Base-by-base conservation (phyloP, 371 early-diverging fungal genomes). In the Sporodiniella umbellata region DNA sequence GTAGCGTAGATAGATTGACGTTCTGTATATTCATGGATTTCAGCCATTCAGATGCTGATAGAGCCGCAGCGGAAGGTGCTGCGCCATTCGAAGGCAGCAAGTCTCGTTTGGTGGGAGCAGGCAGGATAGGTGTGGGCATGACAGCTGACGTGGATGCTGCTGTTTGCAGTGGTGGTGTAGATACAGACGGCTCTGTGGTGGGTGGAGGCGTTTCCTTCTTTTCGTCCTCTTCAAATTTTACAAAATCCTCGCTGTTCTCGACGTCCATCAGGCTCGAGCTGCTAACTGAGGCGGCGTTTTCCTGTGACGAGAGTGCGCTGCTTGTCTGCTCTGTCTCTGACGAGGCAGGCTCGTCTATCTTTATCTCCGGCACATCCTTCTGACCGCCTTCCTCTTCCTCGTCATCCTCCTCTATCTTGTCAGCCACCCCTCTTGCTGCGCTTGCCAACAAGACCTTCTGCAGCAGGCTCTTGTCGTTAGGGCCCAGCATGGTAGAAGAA, bases 201-300 rank as follows among this genome's bases (percentile, higher is more conserved):
- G 45, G 15, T 15, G 42, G 19, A 35, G 53, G 35, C 12, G 28
- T 33, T 43, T 64, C 45, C 24, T 52, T 54, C 19, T 68, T 59
- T 14, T 75, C 76, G 42, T 72, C 72, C 1, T 75, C 76, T 62
- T 75, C 76, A 60, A 75, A 75, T 23, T 63, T 62, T 7, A 75
- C 72, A 64, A 70, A 75, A 17, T 63, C 63, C 15, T 75, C 72
- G 28, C 64, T 64, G 18, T 65, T 68, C 19, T 55, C 46, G 4
- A 59, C 51, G 35, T 56, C 24, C 54, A 54, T 61, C 15, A 56
- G 8, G 1, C 19, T 45, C 5, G 53, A 48, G 30, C 43, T 49
- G 14, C 26, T 12, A 46, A n/a, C 10, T 43, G 25, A 43, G 23
- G 4, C 10, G 10, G 30, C 30, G 10, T 7, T 28, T 28, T 28